Conservation (phyloP, 805 yeast species). For the Ogataea pignaliae region DNA sequence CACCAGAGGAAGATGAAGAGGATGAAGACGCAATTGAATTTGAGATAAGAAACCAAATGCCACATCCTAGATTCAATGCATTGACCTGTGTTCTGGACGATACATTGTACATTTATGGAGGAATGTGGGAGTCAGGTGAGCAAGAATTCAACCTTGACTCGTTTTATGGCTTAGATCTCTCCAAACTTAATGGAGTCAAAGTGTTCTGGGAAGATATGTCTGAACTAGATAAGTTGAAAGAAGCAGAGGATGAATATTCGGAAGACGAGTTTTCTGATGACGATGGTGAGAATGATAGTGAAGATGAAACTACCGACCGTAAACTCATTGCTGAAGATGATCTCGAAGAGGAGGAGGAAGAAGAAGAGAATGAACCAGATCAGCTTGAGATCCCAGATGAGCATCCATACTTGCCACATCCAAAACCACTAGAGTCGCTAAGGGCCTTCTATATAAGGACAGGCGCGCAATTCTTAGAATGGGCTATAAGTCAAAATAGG, state of each 20-base stretch:
- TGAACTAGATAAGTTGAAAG: conserved; percentile 49
- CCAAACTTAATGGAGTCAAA: conserved; percentile 80
- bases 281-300: conserved; percentile 63
- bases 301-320: conserved; percentile 38
- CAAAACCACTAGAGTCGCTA: conserved; percentile 84
- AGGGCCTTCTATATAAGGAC: conserved; percentile 83
- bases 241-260: conserved; percentile 61
- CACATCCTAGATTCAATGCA: conserved; percentile 88
- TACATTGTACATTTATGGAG: conserved; percentile 79
- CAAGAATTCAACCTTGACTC: conserved; percentile 81
- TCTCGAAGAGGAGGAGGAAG: conserved; percentile 53
- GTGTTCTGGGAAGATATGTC: conserved; percentile 85
- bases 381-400: conserved; percentile 80
- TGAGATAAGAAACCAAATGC: conserved; percentile 57
- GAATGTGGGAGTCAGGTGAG: conserved; percentile 86
- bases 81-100: conserved; percentile 83
- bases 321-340: conserved; percentile 38
- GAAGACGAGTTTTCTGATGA: conserved; percentile 68
- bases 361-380: conserved; percentile 61
- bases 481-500: conserved; percentile 86
- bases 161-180: conserved; percentile 79
- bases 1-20: conserved; percentile 34
- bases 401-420: conserved; percentile 96
- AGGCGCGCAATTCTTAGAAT: conserved; percentile 81
- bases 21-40: conserved; percentile 36